These are phyloP conservation scores for Myriosclerotinia curreyana DNA, from an alignment of 2,329 filamentous ascomycete genomes.

Conservation along the genomic window DNA sequence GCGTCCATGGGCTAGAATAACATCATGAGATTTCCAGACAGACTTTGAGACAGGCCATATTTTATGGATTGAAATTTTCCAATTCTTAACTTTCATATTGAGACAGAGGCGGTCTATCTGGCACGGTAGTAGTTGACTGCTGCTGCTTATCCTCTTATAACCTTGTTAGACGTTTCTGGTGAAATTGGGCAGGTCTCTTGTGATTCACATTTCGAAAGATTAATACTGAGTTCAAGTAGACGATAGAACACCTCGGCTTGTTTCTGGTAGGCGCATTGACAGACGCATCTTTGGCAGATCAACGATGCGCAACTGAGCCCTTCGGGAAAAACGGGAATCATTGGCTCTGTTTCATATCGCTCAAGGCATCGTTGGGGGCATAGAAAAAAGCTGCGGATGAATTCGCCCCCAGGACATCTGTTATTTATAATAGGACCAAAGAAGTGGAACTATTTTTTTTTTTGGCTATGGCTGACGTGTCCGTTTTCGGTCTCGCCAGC, in stretches of 20 bases:
- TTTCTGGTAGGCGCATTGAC: conserved; percentile 1
- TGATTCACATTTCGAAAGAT: neutral
- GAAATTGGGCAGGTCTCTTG: neutral
- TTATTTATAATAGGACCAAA: conserved; percentile 6
- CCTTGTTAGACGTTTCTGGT: neutral
- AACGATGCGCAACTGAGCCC: conserved; percentile 5
- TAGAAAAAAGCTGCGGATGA: neutral
- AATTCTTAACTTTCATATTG: neutral
- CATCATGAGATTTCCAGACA: neutral
- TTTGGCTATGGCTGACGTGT: conserved; percentile 7
- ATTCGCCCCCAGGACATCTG: neutral
- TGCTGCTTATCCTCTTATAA: neutral
- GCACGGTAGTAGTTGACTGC: conserved; percentile 5
- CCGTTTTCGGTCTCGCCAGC: conserved; percentile 1
- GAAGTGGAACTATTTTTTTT: conserved; percentile 9
- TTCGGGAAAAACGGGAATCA: neutral
- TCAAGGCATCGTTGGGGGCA: neutral
- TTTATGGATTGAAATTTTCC: neutral
- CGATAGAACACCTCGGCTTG: neutral
- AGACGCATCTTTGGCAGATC: conserved; percentile 9
- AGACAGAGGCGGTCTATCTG: neutral
- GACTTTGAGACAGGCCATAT: neutral
- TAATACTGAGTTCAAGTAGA: neutral
- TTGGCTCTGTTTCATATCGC: conserved; percentile 9
- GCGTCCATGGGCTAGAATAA: neutral